Evolutionary conservation across 2,329 filamentous ascomycete species (phyloP), one percentile per base, ranked within the genome.

Genomic region (Penicillium sp.): DNA sequence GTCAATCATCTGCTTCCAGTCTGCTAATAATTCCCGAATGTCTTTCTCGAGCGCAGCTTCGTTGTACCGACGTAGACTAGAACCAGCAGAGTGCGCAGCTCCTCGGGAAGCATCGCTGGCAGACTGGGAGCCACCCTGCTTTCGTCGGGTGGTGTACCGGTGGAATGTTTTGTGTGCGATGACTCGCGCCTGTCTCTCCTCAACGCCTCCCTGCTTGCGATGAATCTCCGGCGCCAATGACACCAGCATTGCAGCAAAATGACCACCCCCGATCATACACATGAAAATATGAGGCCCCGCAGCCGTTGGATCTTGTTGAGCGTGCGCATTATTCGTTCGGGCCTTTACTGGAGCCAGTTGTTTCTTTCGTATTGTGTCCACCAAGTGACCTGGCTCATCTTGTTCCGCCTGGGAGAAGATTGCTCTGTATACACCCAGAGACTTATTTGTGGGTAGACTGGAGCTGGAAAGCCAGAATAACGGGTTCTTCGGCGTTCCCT

Each of bases 91-190:
- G 72, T 97, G 91, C 0, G 94, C 94, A 43, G 88, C 86, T 13
- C 94, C 93, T 68, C 96, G 96, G n/a, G 92, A 84, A 56, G 90
- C 88, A 70, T 99, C 94, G 70, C 91, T 97, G 26, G 93, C 87
- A 3, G 92, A 95, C 70, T 99, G 94, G 10, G 91, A 87, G 39
- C 95, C 94, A 78, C 94, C 94, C 71, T 99, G 94, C 71, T 99
- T 99, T 61, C 94, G 83, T 59, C 94, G 82, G 6, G 94, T 99
- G 0, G 95, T 99, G 69, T 99, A 99, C 52, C 94, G 84, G 71
- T 99, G 95, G 71, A 97, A 99, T 0, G 93, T 96, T 77, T 99
- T 99, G 74, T 97, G 93, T 0, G 91, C 93, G 42, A 96, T 81
- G 0, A 97, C 90, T 0, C 87, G 88, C 6, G 93, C 90, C 65